Evolutionary conservation across 2,329 filamentous ascomycete genomes (phyloP).

Genomic region (Talaromyces pinophilus): DNA sequence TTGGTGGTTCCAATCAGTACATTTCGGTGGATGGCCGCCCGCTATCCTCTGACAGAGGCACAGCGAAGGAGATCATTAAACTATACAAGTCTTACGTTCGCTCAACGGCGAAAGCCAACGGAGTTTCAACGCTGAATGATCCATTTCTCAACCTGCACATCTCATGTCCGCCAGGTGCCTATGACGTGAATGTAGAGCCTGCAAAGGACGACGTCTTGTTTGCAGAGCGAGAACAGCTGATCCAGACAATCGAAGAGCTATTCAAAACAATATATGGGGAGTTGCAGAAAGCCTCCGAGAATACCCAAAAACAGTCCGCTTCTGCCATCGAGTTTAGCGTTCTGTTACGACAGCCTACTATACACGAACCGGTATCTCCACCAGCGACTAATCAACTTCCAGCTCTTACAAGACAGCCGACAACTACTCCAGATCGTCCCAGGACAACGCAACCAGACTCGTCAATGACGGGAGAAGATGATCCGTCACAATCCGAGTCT

Average conservation of each 20-base stretch:
- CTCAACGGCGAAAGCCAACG: slow-evolving; percentile 31
- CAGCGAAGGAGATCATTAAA: slow-evolving; percentile 55
- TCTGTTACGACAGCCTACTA: slow-evolving; percentile 27
- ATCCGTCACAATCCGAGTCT: not conserved
- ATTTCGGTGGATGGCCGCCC: slow-evolving; percentile 61
- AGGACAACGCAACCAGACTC: not conserved
- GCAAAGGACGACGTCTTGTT: slow-evolving; percentile 65
- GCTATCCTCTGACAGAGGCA: slow-evolving; percentile 52
- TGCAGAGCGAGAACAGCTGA: slow-evolving; percentile 48
- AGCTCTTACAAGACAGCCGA: not conserved
- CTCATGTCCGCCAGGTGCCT: slow-evolving; percentile 54
- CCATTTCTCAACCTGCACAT: slow-evolving; percentile 61
- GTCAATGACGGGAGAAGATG: not conserved
- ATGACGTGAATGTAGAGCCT: slow-evolving; percentile 65
- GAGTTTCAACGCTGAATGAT: slow-evolving; percentile 43
- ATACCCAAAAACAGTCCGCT: not conserved
- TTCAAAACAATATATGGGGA: slow-evolving; percentile 46
- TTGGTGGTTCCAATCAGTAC: slow-evolving; percentile 49
- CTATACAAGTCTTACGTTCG: slow-evolving; percentile 55
- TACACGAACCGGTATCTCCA: slow-evolving; percentile 16
- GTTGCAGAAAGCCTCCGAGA: slow-evolving; percentile 18
- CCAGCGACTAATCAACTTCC: slow-evolving; percentile 1
- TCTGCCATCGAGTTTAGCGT: slow-evolving; percentile 26
- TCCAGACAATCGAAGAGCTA: slow-evolving; percentile 48
- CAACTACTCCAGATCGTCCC: not conserved